These are phyloP conservation scores for Hawksworthiomyces lignivorus DNA, from an alignment of 2,329 filamentous ascomycete genomes.

Conservation along the genomic window DNA sequence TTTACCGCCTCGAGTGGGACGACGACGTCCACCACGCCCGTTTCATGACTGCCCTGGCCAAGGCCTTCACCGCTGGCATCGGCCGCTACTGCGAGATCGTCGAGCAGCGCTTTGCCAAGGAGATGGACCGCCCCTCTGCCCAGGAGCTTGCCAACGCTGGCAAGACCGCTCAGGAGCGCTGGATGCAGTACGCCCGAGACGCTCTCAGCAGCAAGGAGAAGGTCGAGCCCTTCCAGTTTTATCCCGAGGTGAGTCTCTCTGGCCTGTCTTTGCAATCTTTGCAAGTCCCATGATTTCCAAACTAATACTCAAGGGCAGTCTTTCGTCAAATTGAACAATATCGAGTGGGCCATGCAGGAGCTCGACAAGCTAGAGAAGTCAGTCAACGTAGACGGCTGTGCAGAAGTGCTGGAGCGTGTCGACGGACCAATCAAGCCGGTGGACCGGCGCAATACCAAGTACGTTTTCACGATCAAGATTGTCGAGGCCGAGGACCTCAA, in stretches of 20 bases:
- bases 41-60: slow-evolving; percentile 91
- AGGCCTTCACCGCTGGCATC: slow-evolving; percentile 74
- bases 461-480: slow-evolving; percentile 97
- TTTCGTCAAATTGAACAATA: slow-evolving; percentile 95
- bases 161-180: slow-evolving; percentile 83
- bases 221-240: slow-evolving; percentile 94
- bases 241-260: slow-evolving; percentile 61
- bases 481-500: slow-evolving; percentile 97
- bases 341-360: slow-evolving; percentile 89
- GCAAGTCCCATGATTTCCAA: no score
- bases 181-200: slow-evolving; percentile 88
- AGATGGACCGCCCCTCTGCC: slow-evolving; percentile 88
- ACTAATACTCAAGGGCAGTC: no score
- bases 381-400: slow-evolving; percentile 88
- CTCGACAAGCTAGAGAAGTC: slow-evolving; percentile 82
- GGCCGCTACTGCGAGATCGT: slow-evolving; percentile 86
- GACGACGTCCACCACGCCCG: slow-evolving; percentile 90
- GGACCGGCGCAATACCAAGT: slow-evolving; percentile 67
- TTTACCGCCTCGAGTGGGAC: slow-evolving; percentile 82
- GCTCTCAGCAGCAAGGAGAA: slow-evolving; percentile 88
- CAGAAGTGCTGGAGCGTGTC: slow-evolving; percentile 67
- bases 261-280: neutral
- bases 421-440: slow-evolving; percentile 61
- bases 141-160: slow-evolving; percentile 73
- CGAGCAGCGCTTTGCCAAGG: slow-evolving; percentile 74